These are phyloP conservation scores for Psilocybe azurescens DNA, from an alignment of 768 basidiomycete species.

Conservation along the genomic window DNA sequence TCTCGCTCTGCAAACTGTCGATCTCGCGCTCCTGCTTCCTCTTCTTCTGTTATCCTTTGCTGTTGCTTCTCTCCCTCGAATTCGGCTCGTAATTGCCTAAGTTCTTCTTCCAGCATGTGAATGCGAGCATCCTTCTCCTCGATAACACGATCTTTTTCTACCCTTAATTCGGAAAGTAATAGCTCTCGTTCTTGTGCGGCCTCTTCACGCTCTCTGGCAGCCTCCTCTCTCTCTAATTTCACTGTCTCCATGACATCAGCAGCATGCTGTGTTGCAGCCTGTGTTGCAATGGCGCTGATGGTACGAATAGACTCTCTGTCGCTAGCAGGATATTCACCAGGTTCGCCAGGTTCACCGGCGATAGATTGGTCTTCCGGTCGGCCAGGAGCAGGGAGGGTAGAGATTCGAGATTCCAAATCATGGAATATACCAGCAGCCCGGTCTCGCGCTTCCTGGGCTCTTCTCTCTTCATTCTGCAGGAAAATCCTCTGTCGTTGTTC, in stretches of 20 bases:
- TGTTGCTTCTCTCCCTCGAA: slow-evolving; percentile 67
- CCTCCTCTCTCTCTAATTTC: slow-evolving; percentile 62
- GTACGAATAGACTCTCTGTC: slow-evolving; percentile 43
- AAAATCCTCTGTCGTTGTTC: slow-evolving; percentile 52
- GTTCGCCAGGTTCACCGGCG: slow-evolving; percentile 24
- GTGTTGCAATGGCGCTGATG: slow-evolving; percentile 47
- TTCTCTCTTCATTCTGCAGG: slow-evolving; percentile 44
- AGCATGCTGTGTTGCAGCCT: slow-evolving; percentile 62
- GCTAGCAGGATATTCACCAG: slow-evolving; percentile 30
- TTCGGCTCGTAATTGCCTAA: slow-evolving; percentile 59
- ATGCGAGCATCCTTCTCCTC: slow-evolving; percentile 63
- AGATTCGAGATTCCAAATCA: slow-evolving; percentile 43
- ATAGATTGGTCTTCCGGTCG: slow-evolving; percentile 10
- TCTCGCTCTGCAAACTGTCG: slow-evolving; percentile 60
- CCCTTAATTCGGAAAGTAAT: slow-evolving; percentile 44
- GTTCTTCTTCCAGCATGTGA: slow-evolving; percentile 64
- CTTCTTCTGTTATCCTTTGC: slow-evolving; percentile 59
- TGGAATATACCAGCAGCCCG: slow-evolving; percentile 52
- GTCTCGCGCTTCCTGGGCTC: slow-evolving; percentile 60
- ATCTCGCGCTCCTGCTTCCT: slow-evolving; percentile 67
- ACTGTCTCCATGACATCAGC: slow-evolving; percentile 64
- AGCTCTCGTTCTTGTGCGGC: slow-evolving; percentile 59
- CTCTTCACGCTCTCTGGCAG: slow-evolving; percentile 57
- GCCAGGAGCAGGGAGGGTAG: slow-evolving; percentile 34
- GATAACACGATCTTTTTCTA: slow-evolving; percentile 55